phyloP scores from a whole-genome alignment of 2,329 filamentous ascomycete genomes.

The Arthrocladium fulminans region DNA sequence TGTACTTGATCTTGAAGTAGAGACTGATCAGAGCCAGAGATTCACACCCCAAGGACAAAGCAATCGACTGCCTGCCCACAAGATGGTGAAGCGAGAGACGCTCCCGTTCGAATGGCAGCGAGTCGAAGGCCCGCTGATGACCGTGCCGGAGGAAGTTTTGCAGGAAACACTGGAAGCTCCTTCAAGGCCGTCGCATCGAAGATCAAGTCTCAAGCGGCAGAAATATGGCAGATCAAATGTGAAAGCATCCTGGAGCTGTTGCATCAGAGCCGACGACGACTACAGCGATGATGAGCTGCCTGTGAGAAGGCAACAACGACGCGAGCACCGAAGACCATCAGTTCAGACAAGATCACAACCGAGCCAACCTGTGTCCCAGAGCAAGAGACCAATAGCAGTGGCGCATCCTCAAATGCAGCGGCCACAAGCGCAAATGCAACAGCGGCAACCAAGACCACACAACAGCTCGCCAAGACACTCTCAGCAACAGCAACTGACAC shows the following conservation, averaged over 20 bases:
- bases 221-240: constrained; percentile 18
- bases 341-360: constrained; percentile 4
- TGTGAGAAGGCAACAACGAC: not conserved
- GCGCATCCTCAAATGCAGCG: constrained; percentile 12
- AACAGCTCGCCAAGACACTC: constrained; percentile 8
- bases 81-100: constrained; percentile 18
- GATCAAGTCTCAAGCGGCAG: constrained; percentile 10
- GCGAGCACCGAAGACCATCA: constrained; percentile 4
- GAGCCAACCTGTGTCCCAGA: not conserved
- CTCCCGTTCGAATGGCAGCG: constrained; percentile 38
- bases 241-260: constrained; percentile 22
- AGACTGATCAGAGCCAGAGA: constrained; percentile 9
- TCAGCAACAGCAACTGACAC: constrained; percentile 9
- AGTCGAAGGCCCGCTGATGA: constrained; percentile 39
- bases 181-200: constrained; percentile 11
- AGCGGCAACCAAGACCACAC: constrained; percentile 10
- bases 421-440: constrained; percentile 12
- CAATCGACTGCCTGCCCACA: constrained; percentile 20
- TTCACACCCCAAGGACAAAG: constrained; percentile 17
- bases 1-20: constrained; percentile 54
- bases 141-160: constrained; percentile 31
- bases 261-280: constrained; percentile 13
- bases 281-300: constrained; percentile 13
- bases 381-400: not conserved
- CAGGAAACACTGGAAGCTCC: constrained; percentile 5